Evolutionary conservation across 2,329 filamentous ascomycete species (phyloP), one percentile per base, ranked within the genome.

Genomic region (Grosmannia clavigera): DNA sequence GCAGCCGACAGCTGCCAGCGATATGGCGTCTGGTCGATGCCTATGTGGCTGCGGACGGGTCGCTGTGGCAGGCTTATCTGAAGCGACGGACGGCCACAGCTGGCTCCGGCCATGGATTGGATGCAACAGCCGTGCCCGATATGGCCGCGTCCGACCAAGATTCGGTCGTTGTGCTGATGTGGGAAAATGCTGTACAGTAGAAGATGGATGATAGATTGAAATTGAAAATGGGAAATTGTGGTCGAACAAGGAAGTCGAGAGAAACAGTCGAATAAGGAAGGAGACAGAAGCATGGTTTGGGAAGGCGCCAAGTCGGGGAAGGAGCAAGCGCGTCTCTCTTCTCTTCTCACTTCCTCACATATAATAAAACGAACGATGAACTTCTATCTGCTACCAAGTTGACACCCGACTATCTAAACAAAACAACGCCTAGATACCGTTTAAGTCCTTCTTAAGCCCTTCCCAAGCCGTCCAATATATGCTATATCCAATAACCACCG

Each of bases 41-140:
- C 12, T 67, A 67, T 4, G 64, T 68, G 1, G 69, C 68, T 3
- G 63, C 68, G 1, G 64, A 70, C 22, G 74, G 75, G 10, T 69
- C 71, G 51, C 73, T 78, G 2, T 75, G 75, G 75, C 76, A 79
- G 68, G 75, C 74, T 0, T 79, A 79, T 52, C 66, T 77, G 22
- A 76, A 74, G 67, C 66, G 58, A 46, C 58, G 51, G 31, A 12
- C 48, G 57, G 43, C 3, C 40, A 27, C 11, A 5, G n/a, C 31
- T 25, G 25, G 29, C 5, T 12, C 22, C 12, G 25, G 65, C 64
- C 14, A 59, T 57, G 27, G 55, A 60, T 5, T 61, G 59, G 19
- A 35, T 59, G 43, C 12, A 11, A 6, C 33, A 16, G 29, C 27
- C 10, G 56, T 19, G 25, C 62, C 63, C 19, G 66, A 68, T 52